Conservation (phyloP, 176 grass and related monocot species). For the Aegilops bicornis region DNA sequence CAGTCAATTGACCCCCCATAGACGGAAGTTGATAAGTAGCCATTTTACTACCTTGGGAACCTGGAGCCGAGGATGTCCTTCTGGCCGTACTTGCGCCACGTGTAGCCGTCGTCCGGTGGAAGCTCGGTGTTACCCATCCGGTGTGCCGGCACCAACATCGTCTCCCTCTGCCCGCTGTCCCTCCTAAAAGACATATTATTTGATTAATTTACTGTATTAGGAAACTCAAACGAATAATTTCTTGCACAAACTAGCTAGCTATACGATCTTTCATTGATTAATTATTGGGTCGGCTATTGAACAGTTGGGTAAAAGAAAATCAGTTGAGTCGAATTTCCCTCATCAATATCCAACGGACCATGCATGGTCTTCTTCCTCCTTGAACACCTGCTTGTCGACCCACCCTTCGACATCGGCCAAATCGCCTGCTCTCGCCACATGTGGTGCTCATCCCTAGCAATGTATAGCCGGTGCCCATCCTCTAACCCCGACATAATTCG, state of each 20-base stretch:
- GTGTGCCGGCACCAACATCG: constrained; percentile 39
- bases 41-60: constrained; percentile 56
- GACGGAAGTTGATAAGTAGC: not conserved
- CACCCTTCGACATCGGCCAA: no score
- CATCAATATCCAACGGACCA: no score
- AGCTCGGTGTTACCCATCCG: constrained; percentile 62
- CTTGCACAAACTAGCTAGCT: not conserved
- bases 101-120: constrained; percentile 85
- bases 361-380: no score
- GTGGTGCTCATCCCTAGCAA: no score
- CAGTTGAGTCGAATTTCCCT: no score
- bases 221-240: not conserved
- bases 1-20: not conserved
- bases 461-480: no score
- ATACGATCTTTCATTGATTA: not conserved
- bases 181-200: constrained; percentile 33
- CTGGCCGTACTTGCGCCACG: constrained; percentile 91
- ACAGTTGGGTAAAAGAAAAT: no score
- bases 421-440: no score
- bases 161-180: constrained; percentile 41
- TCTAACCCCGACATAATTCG: no score
- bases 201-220: no score
- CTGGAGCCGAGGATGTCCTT: constrained; percentile 67
- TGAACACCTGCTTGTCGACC: no score
- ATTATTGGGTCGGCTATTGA: no score